Base-by-base conservation (phyloP, 441 rosid species). In the Daphne laureola region DNA sequence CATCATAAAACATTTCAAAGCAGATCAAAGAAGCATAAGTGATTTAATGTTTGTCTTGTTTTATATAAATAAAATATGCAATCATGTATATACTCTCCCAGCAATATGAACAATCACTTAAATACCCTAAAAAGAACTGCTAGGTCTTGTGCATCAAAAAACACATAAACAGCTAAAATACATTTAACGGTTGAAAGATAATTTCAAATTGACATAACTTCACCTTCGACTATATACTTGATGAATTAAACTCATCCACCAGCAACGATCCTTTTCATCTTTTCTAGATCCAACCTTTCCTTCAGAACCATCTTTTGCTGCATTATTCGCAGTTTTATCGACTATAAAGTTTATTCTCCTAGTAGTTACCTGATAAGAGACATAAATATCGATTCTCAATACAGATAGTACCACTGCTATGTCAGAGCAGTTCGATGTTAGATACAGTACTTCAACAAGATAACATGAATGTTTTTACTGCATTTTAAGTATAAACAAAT, bases 201-300 rank as follows among this genome's bases (percentile, higher is more conserved):
- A 55, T 38, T 67, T 31, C 58, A 57, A 58, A 43, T 21, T 21
- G 31, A 18, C 15, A 49, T 53, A 56, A 53, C 23, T 62, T 72
- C 58, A 90, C 99, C 99, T 86, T 67, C 99, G 81, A 71, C 99
- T 90, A 73, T 90, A 88, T 55, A 94, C 91, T 69, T 88, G 98
- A 82, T 83, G 96, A 66, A 94, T 96, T 59, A 93, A 77, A 60
- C 94, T 81, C 75, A 88, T 77, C 58, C 73, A 76, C 99, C 98
- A 94, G 71, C 90, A 84, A 67, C 78, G 90, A 68, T 90, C 94
- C 64, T 86, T 94, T 70, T 82, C 88, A 47, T 76, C 88, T 59
- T 78, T 73, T 59, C 66, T 71, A 42, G 67, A 56, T 73, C 73
- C 78, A 52, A 74, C 77, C 61, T 72, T 63, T 61, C 67, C 75